Evolutionary conservation across 805 yeast species (phyloP).

Genomic region (Kodamaea kakaduensis): DNA sequence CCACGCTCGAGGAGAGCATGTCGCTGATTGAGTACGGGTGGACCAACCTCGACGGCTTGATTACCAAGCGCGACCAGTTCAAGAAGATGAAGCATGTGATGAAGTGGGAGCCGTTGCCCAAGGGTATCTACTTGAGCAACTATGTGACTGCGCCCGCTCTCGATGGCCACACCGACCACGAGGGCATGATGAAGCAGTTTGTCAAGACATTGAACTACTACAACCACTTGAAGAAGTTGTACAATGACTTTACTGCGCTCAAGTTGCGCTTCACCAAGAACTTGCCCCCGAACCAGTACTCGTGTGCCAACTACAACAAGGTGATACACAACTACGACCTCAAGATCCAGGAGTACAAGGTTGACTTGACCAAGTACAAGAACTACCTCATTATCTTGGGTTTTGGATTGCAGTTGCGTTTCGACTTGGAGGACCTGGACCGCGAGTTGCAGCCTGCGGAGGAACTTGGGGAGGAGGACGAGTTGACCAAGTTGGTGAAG

Average conservation of each 20-base stretch:
- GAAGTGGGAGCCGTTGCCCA: conserved; percentile 42
- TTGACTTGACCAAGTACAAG: conserved; percentile 43
- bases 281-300: conserved; percentile 20
- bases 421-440: conserved; percentile 37
- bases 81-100: conserved; percentile 31
- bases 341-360: conserved; percentile 41
- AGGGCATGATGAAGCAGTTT: conserved; percentile 43
- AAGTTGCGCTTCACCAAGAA: conserved; percentile 27
- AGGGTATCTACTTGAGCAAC: conserved; percentile 39
- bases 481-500: conserved; percentile 31
- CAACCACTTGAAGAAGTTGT: conserved; percentile 33
- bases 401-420: conserved; percentile 45
- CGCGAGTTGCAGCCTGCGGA: conserved; percentile 7
- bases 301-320: conserved; percentile 30
- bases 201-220: conserved; percentile 39
- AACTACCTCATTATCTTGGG: conserved; percentile 43
- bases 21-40: conserved; percentile 84
- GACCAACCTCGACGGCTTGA: conserved; percentile 42
- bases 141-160: conserved; percentile 18
- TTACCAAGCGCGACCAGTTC: conserved; percentile 25
- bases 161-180: conserved; percentile 26
- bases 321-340: conserved; percentile 38
- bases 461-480: conserved; percentile 17
- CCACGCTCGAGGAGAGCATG: conserved; percentile 61
- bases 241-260: conserved; percentile 28